Conservation (phyloP, 331 rosid genomes). For the Rosa hybrid region DNA sequence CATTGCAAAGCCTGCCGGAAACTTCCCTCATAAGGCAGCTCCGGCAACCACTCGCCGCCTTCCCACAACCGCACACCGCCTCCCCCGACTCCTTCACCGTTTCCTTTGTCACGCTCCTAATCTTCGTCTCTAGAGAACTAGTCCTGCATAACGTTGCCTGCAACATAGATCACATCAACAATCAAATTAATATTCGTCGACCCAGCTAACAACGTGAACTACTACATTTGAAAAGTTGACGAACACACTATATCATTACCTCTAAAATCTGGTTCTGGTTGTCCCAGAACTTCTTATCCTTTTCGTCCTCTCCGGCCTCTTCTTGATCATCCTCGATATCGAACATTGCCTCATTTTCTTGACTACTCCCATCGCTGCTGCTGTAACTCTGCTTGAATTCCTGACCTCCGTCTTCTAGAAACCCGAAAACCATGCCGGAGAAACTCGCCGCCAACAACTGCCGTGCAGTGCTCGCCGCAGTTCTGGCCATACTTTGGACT, state of each 20-base stretch:
- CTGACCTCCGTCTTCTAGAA: slow-evolving; percentile 46
- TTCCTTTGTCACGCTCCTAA: slow-evolving; percentile 59
- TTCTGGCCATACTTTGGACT: neutral
- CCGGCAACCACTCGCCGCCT: slow-evolving; percentile 39
- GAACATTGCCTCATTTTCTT: slow-evolving; percentile 19
- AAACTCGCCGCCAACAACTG: slow-evolving; percentile 6
- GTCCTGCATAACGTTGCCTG: slow-evolving; percentile 58
- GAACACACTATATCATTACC: slow-evolving; percentile 28
- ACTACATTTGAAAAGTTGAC: too few species aligned
- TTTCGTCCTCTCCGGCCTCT: slow-evolving; percentile 17
- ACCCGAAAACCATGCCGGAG: slow-evolving; percentile 54
- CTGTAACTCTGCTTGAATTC: slow-evolving; percentile 25
- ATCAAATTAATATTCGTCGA: too few species aligned
- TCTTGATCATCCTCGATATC: slow-evolving; percentile 27
- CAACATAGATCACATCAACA: neutral
- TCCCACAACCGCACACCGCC: slow-evolving; percentile 54
- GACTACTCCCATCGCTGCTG: slow-evolving; percentile 31
- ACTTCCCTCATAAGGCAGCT: slow-evolving; percentile 67
- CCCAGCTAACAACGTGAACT: too few species aligned
- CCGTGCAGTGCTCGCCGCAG: slow-evolving; percentile 3
- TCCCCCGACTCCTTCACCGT: slow-evolving; percentile 39
- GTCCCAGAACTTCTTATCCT: slow-evolving; percentile 63
- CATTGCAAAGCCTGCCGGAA: slow-evolving; percentile 53
- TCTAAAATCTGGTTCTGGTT: slow-evolving; percentile 64
- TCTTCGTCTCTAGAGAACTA: slow-evolving; percentile 51